Evolutionary conservation across 2,329 filamentous ascomycete species (phyloP).

Genomic region (Macroventuria anomochaeta): DNA sequence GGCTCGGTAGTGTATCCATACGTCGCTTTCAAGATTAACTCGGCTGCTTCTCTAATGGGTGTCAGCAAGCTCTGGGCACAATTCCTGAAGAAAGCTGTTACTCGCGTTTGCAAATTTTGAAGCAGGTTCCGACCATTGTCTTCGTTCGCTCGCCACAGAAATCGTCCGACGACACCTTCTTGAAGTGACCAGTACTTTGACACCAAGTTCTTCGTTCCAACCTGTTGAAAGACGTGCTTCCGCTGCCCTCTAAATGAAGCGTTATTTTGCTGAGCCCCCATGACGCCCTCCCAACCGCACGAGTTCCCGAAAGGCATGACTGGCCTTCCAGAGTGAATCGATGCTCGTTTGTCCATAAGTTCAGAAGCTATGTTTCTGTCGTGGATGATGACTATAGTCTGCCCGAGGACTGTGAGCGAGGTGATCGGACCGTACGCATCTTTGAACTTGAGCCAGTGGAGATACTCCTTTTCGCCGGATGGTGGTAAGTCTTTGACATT

Average conservation of each 20-base stretch:
- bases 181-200: slow-evolving; percentile 53
- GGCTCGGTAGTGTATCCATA: slow-evolving; percentile 55
- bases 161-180: slow-evolving; percentile 54
- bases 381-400: slow-evolving; percentile 34
- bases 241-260: slow-evolving; percentile 49
- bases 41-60: slow-evolving; percentile 28
- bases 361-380: slow-evolving; percentile 32
- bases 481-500: slow-evolving; percentile 59
- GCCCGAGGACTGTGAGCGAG: slow-evolving; percentile 33
- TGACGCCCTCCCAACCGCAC: slow-evolving; percentile 49
- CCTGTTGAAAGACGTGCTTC: slow-evolving; percentile 54
- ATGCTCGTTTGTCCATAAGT: slow-evolving; percentile 30
- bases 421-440: slow-evolving; percentile 39
- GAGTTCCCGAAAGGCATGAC: slow-evolving; percentile 27
- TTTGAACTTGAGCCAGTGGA: slow-evolving; percentile 55
- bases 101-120: slow-evolving; percentile 54
- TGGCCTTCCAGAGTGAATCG: slow-evolving; percentile 33
- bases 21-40: slow-evolving; percentile 36
- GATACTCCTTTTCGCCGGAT: slow-evolving; percentile 45
- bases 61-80: background rate
- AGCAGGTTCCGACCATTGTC: slow-evolving; percentile 46
- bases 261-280: slow-evolving; percentile 48
- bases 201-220: slow-evolving; percentile 53
- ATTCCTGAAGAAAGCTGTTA: background rate
- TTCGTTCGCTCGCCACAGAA: slow-evolving; percentile 53